phyloP scores from a whole-genome alignment of 2,329 filamentous ascomycete genomes.

The Fusarium ramigenum region DNA sequence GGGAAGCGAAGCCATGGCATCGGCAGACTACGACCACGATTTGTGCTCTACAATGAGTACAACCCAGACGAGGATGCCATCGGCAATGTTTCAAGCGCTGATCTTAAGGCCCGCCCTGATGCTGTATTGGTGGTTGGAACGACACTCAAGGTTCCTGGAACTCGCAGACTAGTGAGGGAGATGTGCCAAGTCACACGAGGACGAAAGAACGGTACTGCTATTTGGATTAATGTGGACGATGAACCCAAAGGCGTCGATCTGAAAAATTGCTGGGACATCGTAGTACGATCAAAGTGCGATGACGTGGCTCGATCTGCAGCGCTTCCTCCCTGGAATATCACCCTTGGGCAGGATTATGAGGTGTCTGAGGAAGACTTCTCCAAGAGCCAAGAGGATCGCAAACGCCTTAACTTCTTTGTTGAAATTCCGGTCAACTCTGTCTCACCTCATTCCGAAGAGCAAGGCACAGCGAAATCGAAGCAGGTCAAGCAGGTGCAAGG shows the following conservation, averaged over 20 bases:
- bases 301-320: slow-evolving; percentile 80
- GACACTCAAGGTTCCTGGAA: slow-evolving; percentile 93
- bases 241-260: slow-evolving; percentile 85
- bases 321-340: slow-evolving; percentile 66
- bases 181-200: slow-evolving; percentile 88
- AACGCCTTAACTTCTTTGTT: slow-evolving; percentile 41
- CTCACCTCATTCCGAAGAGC: slow-evolving; percentile 33
- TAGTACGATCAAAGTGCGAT: slow-evolving; percentile 88
- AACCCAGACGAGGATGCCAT: slow-evolving; percentile 98
- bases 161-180: slow-evolving; percentile 87
- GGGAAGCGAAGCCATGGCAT: slow-evolving; percentile 95
- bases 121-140: slow-evolving; percentile 95
- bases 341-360: slow-evolving; percentile 61
- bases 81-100: slow-evolving; percentile 86
- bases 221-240: slow-evolving; percentile 93
- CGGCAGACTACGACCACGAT: slow-evolving; percentile 86
- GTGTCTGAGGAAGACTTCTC: slow-evolving; percentile 57
- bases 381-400: slow-evolving; percentile 50
- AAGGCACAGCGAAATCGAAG: slow-evolving; percentile 49
- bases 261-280: slow-evolving; percentile 91
- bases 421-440: slow-evolving; percentile 38
- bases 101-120: slow-evolving; percentile 86
- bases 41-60: slow-evolving; percentile 97
- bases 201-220: slow-evolving; percentile 83
- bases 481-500: slow-evolving; percentile 56